Evolutionary conservation across 176 grass and related monocot genomes (phyloP), one percentile per base, ranked within the genome.

Genomic region (Bolboschoenus planiculmis): DNA sequence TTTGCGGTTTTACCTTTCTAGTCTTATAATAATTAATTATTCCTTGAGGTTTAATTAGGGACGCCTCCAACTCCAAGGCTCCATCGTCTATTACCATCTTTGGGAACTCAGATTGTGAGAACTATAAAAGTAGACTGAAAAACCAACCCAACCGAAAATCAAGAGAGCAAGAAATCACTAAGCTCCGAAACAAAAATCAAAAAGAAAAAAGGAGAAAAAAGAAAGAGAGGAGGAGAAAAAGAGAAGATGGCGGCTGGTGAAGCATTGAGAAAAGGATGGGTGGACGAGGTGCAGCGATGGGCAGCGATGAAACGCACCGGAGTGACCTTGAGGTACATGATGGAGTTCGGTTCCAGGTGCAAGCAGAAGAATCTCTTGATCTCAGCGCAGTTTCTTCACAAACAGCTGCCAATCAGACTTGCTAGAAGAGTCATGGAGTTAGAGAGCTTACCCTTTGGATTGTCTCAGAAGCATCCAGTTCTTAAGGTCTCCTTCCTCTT

Each of bases 311-410:
- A 97, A 88, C 90, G 90, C 83, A 94, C 85, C 0, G 94, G 94
- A 80, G 94, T 97, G 77, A 94, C 83, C 64, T 79, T 97, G 85
- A 78, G 94, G 80, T 97, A 94, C 92, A 97, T 97, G 94, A 97
- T 88, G 91, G 94, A 97, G 94, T 97, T 97, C 83, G 91, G 94
- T 24, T 90, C 91, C 40, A 70, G 85, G 44, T 92, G 90, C 75
- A 97, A 79, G 66, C 67, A 82, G 77, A 86, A 82, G 31, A 97
- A 92, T 66, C 85, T 94, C 6, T 87, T 97, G 16, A 74, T 97
- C 88, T 94, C 94, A 30, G 91, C 94, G 10, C 94, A 97, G 88
- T 97, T 97, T 84, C 88, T 97, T 46, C 91, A 92, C 10, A 94
- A 72, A 90, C 91, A 97, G 91, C 81, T 97, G 33, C 90, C 94